These are phyloP conservation scores for Podospora bellae-mahoneyi DNA, from an alignment of 495 filamentous ascomycete species.

Conservation along the genomic window DNA sequence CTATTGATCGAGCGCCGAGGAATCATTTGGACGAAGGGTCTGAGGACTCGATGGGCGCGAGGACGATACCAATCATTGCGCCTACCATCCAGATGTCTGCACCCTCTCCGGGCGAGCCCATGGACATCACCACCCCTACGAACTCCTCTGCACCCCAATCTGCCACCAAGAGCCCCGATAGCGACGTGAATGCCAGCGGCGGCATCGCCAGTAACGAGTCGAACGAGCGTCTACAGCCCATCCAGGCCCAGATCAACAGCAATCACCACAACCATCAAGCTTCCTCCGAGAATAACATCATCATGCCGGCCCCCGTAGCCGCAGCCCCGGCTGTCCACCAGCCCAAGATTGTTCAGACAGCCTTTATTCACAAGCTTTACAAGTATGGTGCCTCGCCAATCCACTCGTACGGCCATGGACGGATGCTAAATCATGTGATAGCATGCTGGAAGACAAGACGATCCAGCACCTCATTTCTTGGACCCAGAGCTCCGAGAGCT, in stretches of 20 bases:
- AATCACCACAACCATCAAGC: slow-evolving; percentile 2
- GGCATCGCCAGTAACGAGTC: neutral
- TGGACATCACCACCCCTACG: slow-evolving; percentile 50
- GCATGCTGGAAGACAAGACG: slow-evolving; percentile 90
- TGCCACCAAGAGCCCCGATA: slow-evolving; percentile 46
- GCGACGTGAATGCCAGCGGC: slow-evolving; percentile 38
- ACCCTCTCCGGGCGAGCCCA: slow-evolving; percentile 49
- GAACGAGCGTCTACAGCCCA: slow-evolving; percentile 23
- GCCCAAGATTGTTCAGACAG: slow-evolving; percentile 96
- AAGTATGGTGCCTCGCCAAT: slow-evolving; percentile 59
- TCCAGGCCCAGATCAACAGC: slow-evolving; percentile 26
- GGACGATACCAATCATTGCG: slow-evolving; percentile 48
- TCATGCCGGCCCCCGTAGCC: slow-evolving; percentile 48
- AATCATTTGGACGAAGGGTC: slow-evolving; percentile 37
- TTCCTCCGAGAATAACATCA: slow-evolving; percentile 31
- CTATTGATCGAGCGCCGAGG: slow-evolving; percentile 46
- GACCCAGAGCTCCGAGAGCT: slow-evolving; percentile 91
- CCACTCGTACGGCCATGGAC: slow-evolving; percentile 9
- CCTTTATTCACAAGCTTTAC: slow-evolving; percentile 99
- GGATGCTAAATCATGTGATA: slow-evolving; percentile 47
- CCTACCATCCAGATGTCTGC: slow-evolving; percentile 50
- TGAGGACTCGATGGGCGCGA: slow-evolving; percentile 42
- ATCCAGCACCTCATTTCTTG: slow-evolving; percentile 96
- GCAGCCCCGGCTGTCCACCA: slow-evolving; percentile 87
- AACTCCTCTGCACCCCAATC: slow-evolving; percentile 43